Conservation (phyloP, 345 rosid species). For the Gossypium sturtianum region DNA sequence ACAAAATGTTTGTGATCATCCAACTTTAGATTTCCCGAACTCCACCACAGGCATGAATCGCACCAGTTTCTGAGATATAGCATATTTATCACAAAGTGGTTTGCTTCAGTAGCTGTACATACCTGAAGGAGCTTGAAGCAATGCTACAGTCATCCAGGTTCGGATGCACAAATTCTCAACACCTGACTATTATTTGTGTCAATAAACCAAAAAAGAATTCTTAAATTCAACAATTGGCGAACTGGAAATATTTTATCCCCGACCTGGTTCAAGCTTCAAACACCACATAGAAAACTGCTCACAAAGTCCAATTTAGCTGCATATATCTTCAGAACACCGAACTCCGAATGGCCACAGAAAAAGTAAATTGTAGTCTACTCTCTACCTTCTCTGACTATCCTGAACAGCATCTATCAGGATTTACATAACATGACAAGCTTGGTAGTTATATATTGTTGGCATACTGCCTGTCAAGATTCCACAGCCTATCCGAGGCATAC, state of each 20-base stretch:
- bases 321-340: neutral
- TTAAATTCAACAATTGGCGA: neutral
- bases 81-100: neutral
- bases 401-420: neutral
- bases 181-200: neutral
- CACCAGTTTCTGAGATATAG: neutral
- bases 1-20: neutral
- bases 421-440: neutral
- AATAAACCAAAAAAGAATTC: neutral
- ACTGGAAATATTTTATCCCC: neutral
- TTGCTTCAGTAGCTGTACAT: neutral
- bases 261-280: neutral
- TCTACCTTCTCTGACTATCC: neutral
- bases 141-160: neutral
- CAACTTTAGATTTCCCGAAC: neutral
- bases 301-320: neutral
- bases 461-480: neutral
- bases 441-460: neutral
- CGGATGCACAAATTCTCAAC: neutral
- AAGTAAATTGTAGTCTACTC: neutral
- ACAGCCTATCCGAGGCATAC: neutral
- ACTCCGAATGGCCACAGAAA: neutral
- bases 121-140: constrained; percentile 1
- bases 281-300: neutral
- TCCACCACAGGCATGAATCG: neutral